Evolutionary conservation across 306 rosid genomes (phyloP).

Genomic region (Astragalus membranaceus): DNA sequence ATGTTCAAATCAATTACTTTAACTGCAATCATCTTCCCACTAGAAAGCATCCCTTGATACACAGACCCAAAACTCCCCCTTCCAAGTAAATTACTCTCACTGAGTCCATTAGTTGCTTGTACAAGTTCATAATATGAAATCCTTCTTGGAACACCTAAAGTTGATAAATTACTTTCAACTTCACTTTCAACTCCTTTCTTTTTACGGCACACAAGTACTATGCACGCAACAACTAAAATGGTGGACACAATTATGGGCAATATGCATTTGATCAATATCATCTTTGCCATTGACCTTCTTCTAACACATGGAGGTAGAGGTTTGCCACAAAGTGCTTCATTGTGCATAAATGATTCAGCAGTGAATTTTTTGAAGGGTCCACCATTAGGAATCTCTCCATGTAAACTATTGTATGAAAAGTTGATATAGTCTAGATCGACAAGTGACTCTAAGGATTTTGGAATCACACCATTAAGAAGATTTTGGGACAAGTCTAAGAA

Average conservation of each 20-base stretch:
- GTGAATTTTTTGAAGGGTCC: constrained; percentile 18
- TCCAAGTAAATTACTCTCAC: constrained; percentile 11
- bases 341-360: constrained; percentile 23
- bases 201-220: background rate
- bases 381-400: constrained; percentile 34
- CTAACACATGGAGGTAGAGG: constrained; percentile 18
- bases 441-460: constrained; percentile 14
- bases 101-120: constrained; percentile 11
- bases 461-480: constrained; percentile 22
- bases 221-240: background rate
- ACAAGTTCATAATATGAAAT: constrained; percentile 20
- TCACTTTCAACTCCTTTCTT: background rate
- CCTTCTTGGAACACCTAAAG: background rate
- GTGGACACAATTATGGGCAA: background rate
- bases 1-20: constrained; percentile 10
- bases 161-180: background rate
- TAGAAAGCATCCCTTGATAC: constrained; percentile 15
- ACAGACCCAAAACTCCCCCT: constrained; percentile 18
- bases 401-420: constrained; percentile 23
- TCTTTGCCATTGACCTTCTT: background rate
- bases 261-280: background rate
- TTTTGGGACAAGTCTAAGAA: constrained; percentile 23
- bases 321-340: constrained; percentile 28
- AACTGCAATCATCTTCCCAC: constrained; percentile 14
- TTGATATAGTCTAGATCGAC: background rate